Evolutionary conservation across 306 rosid genomes (phyloP).

Genomic region (Dicorynia guianensis): DNA sequence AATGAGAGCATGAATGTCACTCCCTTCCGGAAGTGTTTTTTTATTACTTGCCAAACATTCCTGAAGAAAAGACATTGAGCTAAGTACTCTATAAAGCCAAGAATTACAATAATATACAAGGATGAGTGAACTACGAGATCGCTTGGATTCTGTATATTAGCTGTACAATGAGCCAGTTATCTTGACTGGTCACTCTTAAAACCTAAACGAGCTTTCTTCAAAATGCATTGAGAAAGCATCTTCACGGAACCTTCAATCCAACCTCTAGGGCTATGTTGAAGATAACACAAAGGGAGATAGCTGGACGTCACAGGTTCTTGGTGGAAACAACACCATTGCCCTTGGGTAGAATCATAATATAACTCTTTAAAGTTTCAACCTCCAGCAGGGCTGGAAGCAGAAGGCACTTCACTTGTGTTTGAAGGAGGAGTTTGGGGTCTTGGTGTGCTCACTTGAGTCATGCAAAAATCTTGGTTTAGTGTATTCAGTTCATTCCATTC

Average conservation of each 20-base stretch:
- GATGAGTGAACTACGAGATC: conserved; percentile 42
- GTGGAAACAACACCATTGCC: conserved; percentile 33
- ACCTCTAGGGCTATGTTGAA: conserved; percentile 42
- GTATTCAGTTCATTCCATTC: conserved; percentile 77
- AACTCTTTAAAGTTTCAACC: conserved; percentile 50
- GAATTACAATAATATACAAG: conserved; percentile 52
- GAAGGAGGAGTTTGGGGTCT: conserved; percentile 56
- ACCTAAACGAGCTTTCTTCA: conserved; percentile 37
- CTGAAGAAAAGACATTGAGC: conserved; percentile 30
- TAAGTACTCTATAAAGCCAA: conserved; percentile 35
- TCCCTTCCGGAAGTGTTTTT: conserved; percentile 10
- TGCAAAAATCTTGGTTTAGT: conserved; percentile 62
- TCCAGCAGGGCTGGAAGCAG: conserved; percentile 56
- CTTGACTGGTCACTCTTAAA: conserved; percentile 42
- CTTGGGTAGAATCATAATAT: conserved; percentile 36
- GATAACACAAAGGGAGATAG: conserved; percentile 34
- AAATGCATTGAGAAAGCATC: conserved; percentile 39
- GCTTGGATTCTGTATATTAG: conserved; percentile 43
- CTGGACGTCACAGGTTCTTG: conserved; percentile 60
- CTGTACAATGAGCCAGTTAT: conserved; percentile 68
- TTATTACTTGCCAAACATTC: conserved; percentile 43
- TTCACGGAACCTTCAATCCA: conserved; percentile 64
- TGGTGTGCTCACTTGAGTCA: conserved; percentile 49
- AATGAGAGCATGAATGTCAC: conserved; percentile 9
- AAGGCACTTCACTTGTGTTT: conserved; percentile 53